Percentiles rank a stretch among this genome's conserved stretches.
phyloP scores from a whole-genome alignment of 768 basidiomycete genomes.

The Auricularia sp. region DNA sequence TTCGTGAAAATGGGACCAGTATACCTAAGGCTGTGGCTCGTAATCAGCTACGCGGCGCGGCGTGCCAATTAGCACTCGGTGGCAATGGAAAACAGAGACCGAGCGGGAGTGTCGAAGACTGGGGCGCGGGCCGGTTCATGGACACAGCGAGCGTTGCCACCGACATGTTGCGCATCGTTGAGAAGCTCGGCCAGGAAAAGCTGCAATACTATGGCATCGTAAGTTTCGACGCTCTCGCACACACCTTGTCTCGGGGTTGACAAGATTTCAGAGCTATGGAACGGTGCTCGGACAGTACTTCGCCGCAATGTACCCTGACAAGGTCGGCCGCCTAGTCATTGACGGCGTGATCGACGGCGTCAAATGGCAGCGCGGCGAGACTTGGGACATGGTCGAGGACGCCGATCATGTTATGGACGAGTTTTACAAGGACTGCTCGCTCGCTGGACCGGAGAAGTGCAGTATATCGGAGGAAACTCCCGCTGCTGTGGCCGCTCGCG shows the following conservation, averaged over 20 bases:
- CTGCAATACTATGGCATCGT: slow-evolving; percentile 14
- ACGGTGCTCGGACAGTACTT: slow-evolving; percentile 4
- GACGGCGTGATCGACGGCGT: slow-evolving; percentile 3
- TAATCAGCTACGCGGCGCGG: not conserved
- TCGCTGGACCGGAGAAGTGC: not conserved
- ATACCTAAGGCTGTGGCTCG: not conserved
- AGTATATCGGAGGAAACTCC: not conserved
- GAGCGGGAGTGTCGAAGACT: not conserved
- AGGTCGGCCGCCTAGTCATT: slow-evolving; percentile 1
- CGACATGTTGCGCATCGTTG: slow-evolving; percentile 3
- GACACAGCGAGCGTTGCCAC: slow-evolving; percentile 1
- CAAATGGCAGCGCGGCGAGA: not conserved
- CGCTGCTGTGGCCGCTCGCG: not conserved
- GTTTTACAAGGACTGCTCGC: not conserved
- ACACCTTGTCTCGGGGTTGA: not conserved
- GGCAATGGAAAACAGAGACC: not conserved
- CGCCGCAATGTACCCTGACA: slow-evolving; percentile 4
- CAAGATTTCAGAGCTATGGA: not conserved
- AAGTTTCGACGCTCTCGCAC: not conserved
- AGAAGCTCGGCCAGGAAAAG: slow-evolving; percentile 3
- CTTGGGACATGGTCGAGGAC: not conserved
- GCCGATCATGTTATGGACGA: not conserved
- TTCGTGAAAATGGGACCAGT: not conserved
- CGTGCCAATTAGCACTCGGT: not conserved
- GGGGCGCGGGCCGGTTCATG: not conserved